phyloP scores from a whole-genome alignment of 2,329 filamentous ascomycete genomes.

The Aureobasidium namibiae region DNA sequence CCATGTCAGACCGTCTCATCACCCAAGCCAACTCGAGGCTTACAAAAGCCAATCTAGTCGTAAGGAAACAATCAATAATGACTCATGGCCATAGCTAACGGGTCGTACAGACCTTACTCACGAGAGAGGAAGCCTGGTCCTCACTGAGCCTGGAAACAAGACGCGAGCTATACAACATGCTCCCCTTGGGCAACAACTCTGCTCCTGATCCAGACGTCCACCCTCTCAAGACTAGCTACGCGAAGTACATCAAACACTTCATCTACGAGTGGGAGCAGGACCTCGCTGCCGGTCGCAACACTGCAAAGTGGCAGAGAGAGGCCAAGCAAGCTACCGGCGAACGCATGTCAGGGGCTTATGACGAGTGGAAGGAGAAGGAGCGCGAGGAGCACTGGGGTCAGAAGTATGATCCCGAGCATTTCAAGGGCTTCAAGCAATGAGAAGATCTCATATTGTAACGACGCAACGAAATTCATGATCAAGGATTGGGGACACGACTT shows the following conservation, averaged over 20 bases:
- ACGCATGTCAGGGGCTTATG: conserved; percentile 47
- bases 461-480: not conserved
- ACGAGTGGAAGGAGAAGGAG: conserved; percentile 47
- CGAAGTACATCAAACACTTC: conserved; percentile 43
- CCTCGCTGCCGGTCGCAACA: conserved; percentile 46
- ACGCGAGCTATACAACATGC: conserved; percentile 22
- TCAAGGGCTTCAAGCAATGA: not conserved
- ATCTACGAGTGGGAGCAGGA: conserved; percentile 50
- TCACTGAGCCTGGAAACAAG: conserved; percentile 19
- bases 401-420: conserved; percentile 32
- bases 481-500: not conserved
- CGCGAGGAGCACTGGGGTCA: conserved; percentile 52
- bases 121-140: conserved; percentile 23
- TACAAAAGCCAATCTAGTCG: conserved; percentile 9
- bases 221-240: conserved; percentile 35
- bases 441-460: not conserved
- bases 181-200: conserved; percentile 19
- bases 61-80: not conserved
- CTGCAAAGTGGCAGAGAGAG: conserved; percentile 48
- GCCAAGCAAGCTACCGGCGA: conserved; percentile 46
- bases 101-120: conserved; percentile 22
- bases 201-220: conserved; percentile 31
- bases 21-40: conserved; percentile 10
- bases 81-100: not conserved
- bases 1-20: conserved; percentile 8